phyloP scores from a whole-genome alignment of 176 grass and related monocot species.

The Triticum aestivum region DNA sequence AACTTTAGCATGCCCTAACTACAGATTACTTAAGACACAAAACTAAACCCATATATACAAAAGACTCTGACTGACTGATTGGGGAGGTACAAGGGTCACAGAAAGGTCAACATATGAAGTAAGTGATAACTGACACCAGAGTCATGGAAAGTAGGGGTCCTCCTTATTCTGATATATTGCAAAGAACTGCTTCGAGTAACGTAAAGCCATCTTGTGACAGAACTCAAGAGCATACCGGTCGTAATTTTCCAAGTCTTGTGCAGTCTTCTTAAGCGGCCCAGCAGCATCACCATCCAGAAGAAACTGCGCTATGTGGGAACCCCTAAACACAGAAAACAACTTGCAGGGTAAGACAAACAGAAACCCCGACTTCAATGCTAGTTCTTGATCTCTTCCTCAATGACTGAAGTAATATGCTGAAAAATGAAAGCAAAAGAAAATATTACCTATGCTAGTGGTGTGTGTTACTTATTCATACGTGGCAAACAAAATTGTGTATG shows the following conservation, averaged over 20 bases:
- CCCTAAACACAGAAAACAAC: conserved; percentile 39
- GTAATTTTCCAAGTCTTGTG: conserved; percentile 46
- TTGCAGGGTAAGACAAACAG: background rate
- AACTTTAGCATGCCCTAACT: conserved; percentile 22
- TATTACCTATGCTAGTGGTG: background rate
- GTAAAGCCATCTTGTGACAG: conserved; percentile 49
- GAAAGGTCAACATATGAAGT: background rate
- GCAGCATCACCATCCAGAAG: conserved; percentile 55
- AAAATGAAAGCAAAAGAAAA: background rate
- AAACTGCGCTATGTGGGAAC: conserved; percentile 60
- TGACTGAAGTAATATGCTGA: background rate
- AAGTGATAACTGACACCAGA: background rate
- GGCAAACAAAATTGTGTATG: background rate
- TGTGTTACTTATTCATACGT: background rate
- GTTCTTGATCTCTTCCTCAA: background rate
- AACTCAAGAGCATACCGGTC: conserved; percentile 29
- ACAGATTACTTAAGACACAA: background rate
- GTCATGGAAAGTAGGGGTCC: conserved; percentile 61
- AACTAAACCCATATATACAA: conserved; percentile 11
- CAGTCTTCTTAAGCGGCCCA: conserved; percentile 62
- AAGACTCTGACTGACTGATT: background rate
- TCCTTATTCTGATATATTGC: conserved; percentile 66
- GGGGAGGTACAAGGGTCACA: background rate
- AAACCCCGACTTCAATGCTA: background rate
- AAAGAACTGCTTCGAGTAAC: conserved; percentile 78